Evolutionary conservation across 2,329 filamentous ascomycete genomes (phyloP).

Genomic region (Bisporella sp.): DNA sequence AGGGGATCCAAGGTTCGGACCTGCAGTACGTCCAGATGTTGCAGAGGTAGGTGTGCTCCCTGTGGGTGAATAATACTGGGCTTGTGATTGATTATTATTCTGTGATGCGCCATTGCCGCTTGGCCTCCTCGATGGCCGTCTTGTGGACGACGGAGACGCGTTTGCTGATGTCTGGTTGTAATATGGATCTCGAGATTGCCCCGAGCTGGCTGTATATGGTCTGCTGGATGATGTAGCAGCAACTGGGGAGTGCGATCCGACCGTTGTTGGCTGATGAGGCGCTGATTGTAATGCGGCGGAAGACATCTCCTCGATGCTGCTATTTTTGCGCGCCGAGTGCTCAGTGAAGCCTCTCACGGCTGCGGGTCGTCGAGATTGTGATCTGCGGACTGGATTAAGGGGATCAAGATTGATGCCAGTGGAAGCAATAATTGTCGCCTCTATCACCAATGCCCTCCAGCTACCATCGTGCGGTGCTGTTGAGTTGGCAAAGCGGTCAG

Average conservation of each 20-base stretch:
- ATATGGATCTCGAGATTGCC: constrained; percentile 48
- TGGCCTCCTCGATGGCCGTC: constrained; percentile 45
- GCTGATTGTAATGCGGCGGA: constrained; percentile 57
- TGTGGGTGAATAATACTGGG: constrained; percentile 23
- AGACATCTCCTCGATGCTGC: constrained; percentile 42
- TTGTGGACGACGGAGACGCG: constrained; percentile 41
- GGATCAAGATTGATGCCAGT: constrained; percentile 4
- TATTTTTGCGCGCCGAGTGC: constrained; percentile 11
- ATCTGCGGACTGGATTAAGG: neutral
- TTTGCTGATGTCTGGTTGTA: constrained; percentile 31
- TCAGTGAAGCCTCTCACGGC: constrained; percentile 6
- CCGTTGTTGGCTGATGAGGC: constrained; percentile 44
- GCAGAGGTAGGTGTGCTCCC: constrained; percentile 12
- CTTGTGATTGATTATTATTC: constrained; percentile 18
- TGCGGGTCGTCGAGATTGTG: neutral
- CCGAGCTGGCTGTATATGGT: constrained; percentile 47
- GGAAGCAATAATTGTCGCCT: constrained; percentile 21
- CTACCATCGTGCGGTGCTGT: constrained; percentile 36
- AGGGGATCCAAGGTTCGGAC: constrained; percentile 26
- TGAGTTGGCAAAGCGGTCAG: neutral
- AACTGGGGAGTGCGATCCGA: constrained; percentile 40
- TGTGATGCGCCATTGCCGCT: constrained; percentile 40
- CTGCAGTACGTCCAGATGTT: constrained; percentile 15
- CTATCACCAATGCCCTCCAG: constrained; percentile 32
- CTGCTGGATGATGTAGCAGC: constrained; percentile 39